phyloP scores from a whole-genome alignment of 352 stramenopile species.

The Globisporangium paddicum region DNA sequence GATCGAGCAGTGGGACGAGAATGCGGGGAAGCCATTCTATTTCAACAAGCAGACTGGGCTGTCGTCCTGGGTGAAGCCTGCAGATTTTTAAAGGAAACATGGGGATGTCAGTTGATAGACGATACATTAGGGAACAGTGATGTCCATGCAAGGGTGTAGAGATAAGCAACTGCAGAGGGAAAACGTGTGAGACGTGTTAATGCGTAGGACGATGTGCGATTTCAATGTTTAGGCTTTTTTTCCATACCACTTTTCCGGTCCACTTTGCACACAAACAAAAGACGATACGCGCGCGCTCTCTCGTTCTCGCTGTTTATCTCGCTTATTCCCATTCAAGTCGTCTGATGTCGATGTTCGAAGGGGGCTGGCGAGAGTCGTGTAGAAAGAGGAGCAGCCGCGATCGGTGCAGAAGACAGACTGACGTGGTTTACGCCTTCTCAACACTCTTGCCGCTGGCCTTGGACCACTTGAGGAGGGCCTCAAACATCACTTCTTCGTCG shows the following conservation, averaged over 20 bases:
- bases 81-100: slow-evolving; percentile 32
- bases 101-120: background rate
- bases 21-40: slow-evolving; percentile 78
- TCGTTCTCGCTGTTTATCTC: background rate
- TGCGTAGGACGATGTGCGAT: background rate
- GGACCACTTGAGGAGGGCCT: slow-evolving; percentile 87
- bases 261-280: background rate
- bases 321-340: background rate
- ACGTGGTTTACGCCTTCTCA: slow-evolving; percentile 48
- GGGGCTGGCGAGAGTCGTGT: background rate
- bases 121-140: no score
- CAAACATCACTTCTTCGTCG: slow-evolving; percentile 74
- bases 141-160: background rate
- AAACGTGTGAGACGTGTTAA: background rate
- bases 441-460: slow-evolving; percentile 86
- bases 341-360: background rate
- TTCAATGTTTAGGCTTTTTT: slow-evolving; percentile 1
- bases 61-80: slow-evolving; percentile 77
- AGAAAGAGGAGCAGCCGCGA: background rate
- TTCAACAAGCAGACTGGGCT: slow-evolving; percentile 83
- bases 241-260: background rate
- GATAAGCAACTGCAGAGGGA: background rate
- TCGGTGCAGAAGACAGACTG: background rate
- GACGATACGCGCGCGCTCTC: background rate
- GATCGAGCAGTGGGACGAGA: slow-evolving; percentile 82